phyloP scores from a whole-genome alignment of 2,329 filamentous ascomycete genomes.

The Cercospora sojina region DNA sequence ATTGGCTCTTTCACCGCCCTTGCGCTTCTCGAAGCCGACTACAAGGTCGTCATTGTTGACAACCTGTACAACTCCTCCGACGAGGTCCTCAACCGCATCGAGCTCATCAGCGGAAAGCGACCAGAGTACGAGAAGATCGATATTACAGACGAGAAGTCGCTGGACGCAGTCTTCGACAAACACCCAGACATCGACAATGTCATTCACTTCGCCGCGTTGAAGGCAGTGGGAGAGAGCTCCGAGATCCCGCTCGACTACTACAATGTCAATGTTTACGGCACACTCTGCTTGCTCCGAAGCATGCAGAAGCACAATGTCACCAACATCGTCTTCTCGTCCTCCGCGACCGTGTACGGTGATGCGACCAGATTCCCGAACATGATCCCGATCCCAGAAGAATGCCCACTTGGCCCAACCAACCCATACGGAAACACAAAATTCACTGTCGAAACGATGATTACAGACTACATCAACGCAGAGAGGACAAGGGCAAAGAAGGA shows the following conservation, averaged over 20 bases:
- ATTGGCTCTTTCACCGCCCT: constrained; percentile 97
- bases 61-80: constrained; percentile 95
- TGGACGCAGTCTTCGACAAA: constrained; percentile 83
- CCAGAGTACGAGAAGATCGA: constrained; percentile 83
- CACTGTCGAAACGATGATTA: constrained; percentile 87
- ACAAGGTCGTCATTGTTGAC: constrained; percentile 95
- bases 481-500: constrained; percentile 78
- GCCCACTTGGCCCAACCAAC: constrained; percentile 94
- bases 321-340: constrained; percentile 98
- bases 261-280: constrained; percentile 91
- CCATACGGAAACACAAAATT: constrained; percentile 97
- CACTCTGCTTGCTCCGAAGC: constrained; percentile 77
- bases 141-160: constrained; percentile 77
- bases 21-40: constrained; percentile 86
- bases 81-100: constrained; percentile 90
- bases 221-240: constrained; percentile 94
- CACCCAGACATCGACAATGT: constrained; percentile 96
- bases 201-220: constrained; percentile 97
- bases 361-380: constrained; percentile 94
- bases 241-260: constrained; percentile 98
- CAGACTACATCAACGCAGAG: constrained; percentile 83
- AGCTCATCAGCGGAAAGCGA: constrained; percentile 85
- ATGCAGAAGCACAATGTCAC: constrained; percentile 89
- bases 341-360: constrained; percentile 96
- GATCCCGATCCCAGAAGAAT: constrained; percentile 97